phyloP scores from a whole-genome alignment of 2,329 filamentous ascomycete species.

The Aotearoamyces nothofagi region DNA sequence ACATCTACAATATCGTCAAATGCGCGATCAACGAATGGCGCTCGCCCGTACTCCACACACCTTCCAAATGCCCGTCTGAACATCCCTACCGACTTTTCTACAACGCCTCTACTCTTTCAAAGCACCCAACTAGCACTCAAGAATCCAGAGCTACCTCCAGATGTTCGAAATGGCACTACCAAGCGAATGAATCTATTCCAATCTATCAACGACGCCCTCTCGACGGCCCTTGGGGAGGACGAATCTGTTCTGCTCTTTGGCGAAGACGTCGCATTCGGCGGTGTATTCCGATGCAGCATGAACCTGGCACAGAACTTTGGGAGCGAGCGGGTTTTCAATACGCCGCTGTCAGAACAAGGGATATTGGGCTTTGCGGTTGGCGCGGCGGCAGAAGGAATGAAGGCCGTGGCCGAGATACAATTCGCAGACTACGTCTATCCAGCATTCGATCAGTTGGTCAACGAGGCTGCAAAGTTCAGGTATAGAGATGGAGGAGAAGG shows the following conservation, averaged over 20 bases:
- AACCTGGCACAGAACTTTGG: slow-evolving; percentile 81
- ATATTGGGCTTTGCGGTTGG: slow-evolving; percentile 91
- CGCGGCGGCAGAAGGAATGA: slow-evolving; percentile 79
- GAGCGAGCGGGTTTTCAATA: slow-evolving; percentile 86
- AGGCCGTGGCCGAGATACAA: slow-evolving; percentile 77
- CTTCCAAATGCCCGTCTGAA: slow-evolving; percentile 57
- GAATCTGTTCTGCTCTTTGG: slow-evolving; percentile 85
- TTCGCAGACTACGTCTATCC: slow-evolving; percentile 69
- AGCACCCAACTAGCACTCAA: slow-evolving; percentile 55
- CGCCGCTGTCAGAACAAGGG: slow-evolving; percentile 83
- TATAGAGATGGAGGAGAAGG: slow-evolving; percentile 47
- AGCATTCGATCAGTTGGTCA: slow-evolving; percentile 65
- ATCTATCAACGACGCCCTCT: slow-evolving; percentile 79
- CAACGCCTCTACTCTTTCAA: slow-evolving; percentile 69
- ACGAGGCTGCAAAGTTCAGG: slow-evolving; percentile 58
- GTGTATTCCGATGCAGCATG: slow-evolving; percentile 90
- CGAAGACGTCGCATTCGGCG: slow-evolving; percentile 93
- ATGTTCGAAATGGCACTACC: slow-evolving; percentile 52
- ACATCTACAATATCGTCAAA: too few species aligned
- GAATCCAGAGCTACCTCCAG: slow-evolving; percentile 54
- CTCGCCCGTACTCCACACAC: slow-evolving; percentile 15
- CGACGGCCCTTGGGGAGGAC: slow-evolving; percentile 67
- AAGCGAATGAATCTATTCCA: slow-evolving; percentile 90
- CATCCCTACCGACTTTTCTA: slow-evolving; percentile 72
- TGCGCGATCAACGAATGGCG: too few species aligned